Base-by-base conservation (phyloP, 345 rosid species). In the Melastoma malabathricum region DNA sequence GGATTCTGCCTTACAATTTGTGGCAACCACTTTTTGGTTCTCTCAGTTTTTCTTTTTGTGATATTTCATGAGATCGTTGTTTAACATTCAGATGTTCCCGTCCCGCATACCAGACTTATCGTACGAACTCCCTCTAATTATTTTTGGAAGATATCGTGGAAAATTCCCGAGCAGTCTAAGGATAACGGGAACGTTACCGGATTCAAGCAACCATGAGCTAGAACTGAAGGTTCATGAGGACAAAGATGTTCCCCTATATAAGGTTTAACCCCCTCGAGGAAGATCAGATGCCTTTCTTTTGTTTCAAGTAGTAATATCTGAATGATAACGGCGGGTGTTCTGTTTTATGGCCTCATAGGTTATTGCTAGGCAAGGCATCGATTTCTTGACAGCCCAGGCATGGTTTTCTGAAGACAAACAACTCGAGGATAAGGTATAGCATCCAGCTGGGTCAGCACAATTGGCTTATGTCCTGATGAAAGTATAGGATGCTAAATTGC, bases 361-460 rank as follows among this genome's bases (percentile, higher is more conserved):
- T 18, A 68, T 59, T 62, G 93, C 89, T 38, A 84, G 77, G 71
- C 81, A 79, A 54, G 81, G 75, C 62, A 82, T 87, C 31, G 89
- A 84, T 54, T 48, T 80, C 57, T 86, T 82, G 50, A 84, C 95
- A 59, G 85, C 93, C 52, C 78, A 79, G 67, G 86, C 95, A 58
- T 92, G 98, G 96, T 68, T 76, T 60, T 75, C 84, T 10, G 84
- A 80, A 63, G 74, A 77, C 63, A 77, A 74, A 60, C 73, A 58
- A 59, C 81, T 92, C 5, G 72, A 68, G 66, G 83, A 82, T 66
- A 81, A 82, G 98, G 98, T 92, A 64, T 15, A 67, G 53, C 47
- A n/a, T 39, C 44, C 44, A 29, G 0, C 4, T 51, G 7, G 38
- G 6, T 5, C 10, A 9, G 38, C 10, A 5, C 10, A 7, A 31